A percentile compares a stretch with the other conserved stretches of the same genome.
These are phyloP conservation scores for Elaeagnus macrophylla DNA, from an alignment of 306 rosid genomes.

Conservation along the genomic window DNA sequence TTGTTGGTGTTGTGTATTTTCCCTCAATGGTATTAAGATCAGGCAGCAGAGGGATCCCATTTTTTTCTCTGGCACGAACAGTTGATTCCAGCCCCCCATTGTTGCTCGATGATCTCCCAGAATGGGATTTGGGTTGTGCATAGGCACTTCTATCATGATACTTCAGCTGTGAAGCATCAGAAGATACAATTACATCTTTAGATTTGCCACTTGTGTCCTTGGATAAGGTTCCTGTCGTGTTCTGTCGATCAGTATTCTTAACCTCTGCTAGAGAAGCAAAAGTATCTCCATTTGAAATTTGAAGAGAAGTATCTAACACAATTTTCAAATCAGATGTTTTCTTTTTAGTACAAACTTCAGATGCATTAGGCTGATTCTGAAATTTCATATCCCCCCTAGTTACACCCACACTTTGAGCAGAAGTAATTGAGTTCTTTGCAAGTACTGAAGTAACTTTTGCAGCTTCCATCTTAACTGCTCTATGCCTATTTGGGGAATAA, in stretches of 20 bases:
- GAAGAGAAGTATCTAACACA: slow-evolving; percentile 42
- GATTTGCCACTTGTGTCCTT: slow-evolving; percentile 47
- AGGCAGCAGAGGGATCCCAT: slow-evolving; percentile 48
- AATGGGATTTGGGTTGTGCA: slow-evolving; percentile 53
- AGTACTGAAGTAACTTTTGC: slow-evolving; percentile 43
- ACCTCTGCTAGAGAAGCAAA: slow-evolving; percentile 33
- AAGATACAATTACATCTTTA: slow-evolving; percentile 51
- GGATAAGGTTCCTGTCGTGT: slow-evolving; percentile 41
- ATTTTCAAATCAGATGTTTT: slow-evolving; percentile 48
- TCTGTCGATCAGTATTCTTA: slow-evolving; percentile 56
- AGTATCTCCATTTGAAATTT: slow-evolving; percentile 49
- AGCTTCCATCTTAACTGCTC: slow-evolving; percentile 45
- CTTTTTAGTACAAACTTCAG: slow-evolving; percentile 45
- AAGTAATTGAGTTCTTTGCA: slow-evolving; percentile 38
- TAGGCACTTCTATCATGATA: slow-evolving; percentile 48
- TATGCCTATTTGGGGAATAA: slow-evolving; percentile 48
- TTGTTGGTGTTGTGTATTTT: slow-evolving; percentile 40
- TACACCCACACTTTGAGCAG: slow-evolving; percentile 38
- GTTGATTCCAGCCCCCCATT: slow-evolving; percentile 42
- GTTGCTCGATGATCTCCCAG: slow-evolving; percentile 41
- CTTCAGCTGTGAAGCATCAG: slow-evolving; percentile 48
- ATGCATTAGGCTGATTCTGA: slow-evolving; percentile 40
- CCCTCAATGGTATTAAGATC: slow-evolving; percentile 53
- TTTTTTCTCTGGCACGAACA: slow-evolving; percentile 50
- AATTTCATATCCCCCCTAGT: slow-evolving; percentile 45